phyloP scores from a whole-genome alignment of 768 basidiomycete species.

The Mycena vitilis region DNA sequence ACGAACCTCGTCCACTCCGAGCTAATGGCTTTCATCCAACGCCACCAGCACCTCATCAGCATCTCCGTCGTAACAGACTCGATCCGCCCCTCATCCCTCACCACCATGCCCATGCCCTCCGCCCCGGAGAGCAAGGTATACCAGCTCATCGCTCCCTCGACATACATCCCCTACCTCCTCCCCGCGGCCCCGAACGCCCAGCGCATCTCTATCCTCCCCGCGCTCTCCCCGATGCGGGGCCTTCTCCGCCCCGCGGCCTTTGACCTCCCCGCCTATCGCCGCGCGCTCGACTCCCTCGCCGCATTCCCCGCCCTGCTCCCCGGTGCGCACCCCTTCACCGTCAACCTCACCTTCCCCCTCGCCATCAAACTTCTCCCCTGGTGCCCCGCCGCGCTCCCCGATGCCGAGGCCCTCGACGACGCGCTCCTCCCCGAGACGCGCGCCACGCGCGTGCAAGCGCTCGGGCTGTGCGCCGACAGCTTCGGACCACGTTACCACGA shows the following conservation, averaged over 20 bases:
- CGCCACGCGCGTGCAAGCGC: background rate
- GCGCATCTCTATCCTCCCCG: slow-evolving; percentile 1
- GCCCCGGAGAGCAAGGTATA: background rate
- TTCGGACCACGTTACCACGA: slow-evolving; percentile 6
- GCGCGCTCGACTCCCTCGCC: slow-evolving; percentile 22
- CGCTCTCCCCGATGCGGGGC: background rate
- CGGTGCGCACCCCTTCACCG: slow-evolving; percentile 11
- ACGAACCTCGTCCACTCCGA: slow-evolving; percentile 12
- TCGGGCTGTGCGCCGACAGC: slow-evolving; percentile 2
- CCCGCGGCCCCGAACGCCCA: slow-evolving; percentile 25
- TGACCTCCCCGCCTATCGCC: slow-evolving; percentile 20
- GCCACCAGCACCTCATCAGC: slow-evolving; percentile 16
- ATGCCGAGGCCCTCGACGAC: background rate
- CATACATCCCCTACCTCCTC: slow-evolving; percentile 31
- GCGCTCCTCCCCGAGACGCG: slow-evolving; percentile 3
- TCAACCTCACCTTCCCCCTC: slow-evolving; percentile 22
- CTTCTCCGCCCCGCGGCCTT: background rate
- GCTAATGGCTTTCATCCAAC: slow-evolving; percentile 12
- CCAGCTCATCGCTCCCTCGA: slow-evolving; percentile 11
- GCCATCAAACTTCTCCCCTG: slow-evolving; percentile 16
- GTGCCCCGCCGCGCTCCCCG: background rate
- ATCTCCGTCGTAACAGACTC: background rate
- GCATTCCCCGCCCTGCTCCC: too few species aligned
- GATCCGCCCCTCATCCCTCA: slow-evolving; percentile 9
- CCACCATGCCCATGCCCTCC: background rate